A percentile compares a stretch with the other conserved stretches of the same genome.
Conservation (phyloP, 495 filamentous ascomycete species). For the Entonaema liquescens region DNA sequence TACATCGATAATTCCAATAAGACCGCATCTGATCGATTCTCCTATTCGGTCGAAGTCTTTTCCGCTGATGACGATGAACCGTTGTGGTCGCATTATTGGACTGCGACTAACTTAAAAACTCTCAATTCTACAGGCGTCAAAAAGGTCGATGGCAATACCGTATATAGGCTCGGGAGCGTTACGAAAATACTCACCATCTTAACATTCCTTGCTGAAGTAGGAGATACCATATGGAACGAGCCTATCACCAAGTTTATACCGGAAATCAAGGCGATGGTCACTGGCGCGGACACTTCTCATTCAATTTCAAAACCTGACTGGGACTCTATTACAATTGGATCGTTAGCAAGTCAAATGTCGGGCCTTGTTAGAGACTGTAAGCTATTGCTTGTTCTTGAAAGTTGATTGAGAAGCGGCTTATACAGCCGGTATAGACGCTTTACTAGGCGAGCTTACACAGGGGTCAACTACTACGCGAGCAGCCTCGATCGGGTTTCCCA, state of each 20-base stretch:
- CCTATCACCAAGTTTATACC: conserved; percentile 62
- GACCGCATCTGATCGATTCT: conserved; percentile 51
- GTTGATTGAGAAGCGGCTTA: neutral
- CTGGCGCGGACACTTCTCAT: conserved; percentile 51
- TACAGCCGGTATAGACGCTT: conserved; percentile 47
- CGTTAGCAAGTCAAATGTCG: conserved; percentile 62
- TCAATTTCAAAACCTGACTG: conserved; percentile 56
- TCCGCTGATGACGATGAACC: conserved; percentile 51
- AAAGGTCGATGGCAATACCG: conserved; percentile 53
- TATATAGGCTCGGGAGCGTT: conserved; percentile 60
- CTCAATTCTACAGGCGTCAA: conserved; percentile 52
- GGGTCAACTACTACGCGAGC: conserved; percentile 41
- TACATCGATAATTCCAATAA: conserved; percentile 50
- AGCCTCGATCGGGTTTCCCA: conserved; percentile 45
- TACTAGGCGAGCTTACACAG: conserved; percentile 53
- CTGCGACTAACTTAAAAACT: conserved; percentile 51
- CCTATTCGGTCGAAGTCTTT: conserved; percentile 60
- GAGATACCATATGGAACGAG: conserved; percentile 50
- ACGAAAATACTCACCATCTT: conserved; percentile 61
- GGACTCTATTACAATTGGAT: conserved; percentile 64
- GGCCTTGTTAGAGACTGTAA: conserved; percentile 58
- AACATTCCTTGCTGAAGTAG: conserved; percentile 51
- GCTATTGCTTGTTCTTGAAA: neutral
- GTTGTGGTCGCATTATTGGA: conserved; percentile 58
- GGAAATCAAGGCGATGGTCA: conserved; percentile 55